Conservation (phyloP, 345 rosid genomes). For the Pistacia integerrima region DNA sequence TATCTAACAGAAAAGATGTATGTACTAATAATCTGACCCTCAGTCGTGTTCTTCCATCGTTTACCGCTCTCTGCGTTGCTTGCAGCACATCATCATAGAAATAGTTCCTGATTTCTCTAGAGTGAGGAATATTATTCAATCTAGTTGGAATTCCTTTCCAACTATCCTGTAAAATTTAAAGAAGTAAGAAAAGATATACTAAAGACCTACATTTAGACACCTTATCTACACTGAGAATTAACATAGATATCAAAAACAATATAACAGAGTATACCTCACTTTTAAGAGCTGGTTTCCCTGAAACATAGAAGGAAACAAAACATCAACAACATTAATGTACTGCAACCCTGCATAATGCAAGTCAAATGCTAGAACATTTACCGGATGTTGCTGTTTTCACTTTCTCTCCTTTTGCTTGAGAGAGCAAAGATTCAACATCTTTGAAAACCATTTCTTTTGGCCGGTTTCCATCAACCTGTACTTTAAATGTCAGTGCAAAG, state of each 20-base stretch:
- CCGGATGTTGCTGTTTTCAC: constrained; percentile 33
- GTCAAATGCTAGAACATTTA: constrained; percentile 30
- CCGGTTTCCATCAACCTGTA: constrained; percentile 80
- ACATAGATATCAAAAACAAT: neutral
- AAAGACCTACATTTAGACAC: constrained; percentile 14
- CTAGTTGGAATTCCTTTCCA: constrained; percentile 97
- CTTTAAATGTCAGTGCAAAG: constrained; percentile 7
- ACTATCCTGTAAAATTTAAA: constrained; percentile 53
- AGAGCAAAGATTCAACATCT: constrained; percentile 63
- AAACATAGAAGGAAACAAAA: constrained; percentile 16
- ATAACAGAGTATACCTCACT: constrained; percentile 34
- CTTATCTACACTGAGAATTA: constrained; percentile 4
- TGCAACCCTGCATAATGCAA: constrained; percentile 2
- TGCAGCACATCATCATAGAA: constrained; percentile 85
- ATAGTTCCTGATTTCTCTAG: constrained; percentile 85
- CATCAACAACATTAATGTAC: neutral
- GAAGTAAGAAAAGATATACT: constrained; percentile 25
- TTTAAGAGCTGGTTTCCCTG: constrained; percentile 39
- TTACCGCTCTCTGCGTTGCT: constrained; percentile 73
- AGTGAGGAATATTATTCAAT: constrained; percentile 93
- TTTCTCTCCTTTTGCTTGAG: constrained; percentile 49
- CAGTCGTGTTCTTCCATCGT: constrained; percentile 68
- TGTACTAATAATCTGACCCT: constrained; percentile 50
- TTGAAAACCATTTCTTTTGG: constrained; percentile 65
- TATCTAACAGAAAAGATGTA: constrained; percentile 8